Evolutionary conservation across 495 filamentous ascomycete species (phyloP).

Genomic region (Aspergillus sclerotiicarbonarius): DNA sequence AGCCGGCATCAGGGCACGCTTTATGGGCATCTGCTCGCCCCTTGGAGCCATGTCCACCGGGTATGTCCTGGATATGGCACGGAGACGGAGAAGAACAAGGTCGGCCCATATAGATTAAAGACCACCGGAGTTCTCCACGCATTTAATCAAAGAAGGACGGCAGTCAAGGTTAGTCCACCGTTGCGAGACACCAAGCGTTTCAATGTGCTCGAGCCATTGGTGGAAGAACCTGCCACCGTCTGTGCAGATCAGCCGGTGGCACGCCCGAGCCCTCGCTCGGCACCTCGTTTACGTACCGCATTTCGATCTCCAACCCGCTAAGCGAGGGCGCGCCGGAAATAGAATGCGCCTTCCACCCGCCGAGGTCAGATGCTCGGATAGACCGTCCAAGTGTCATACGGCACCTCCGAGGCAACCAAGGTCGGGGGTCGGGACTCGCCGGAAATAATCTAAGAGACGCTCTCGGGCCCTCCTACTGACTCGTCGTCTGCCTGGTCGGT

Average conservation of each 20-base stretch:
- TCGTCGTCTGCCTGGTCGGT: background rate
- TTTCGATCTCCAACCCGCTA: too few relatives aligned
- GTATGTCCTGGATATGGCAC: background rate
- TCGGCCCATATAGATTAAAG: background rate
- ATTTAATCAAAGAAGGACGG: slow-evolving; percentile 1
- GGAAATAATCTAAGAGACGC: background rate
- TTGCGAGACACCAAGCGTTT: background rate
- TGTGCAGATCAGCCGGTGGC: slow-evolving; percentile 2
- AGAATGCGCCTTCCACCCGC: too few relatives aligned
- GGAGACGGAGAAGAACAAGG: background rate
- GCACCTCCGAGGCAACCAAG: too few relatives aligned
- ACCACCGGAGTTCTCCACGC: background rate
- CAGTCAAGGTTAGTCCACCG: background rate
- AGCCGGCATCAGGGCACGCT: background rate
- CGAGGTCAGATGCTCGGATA: too few relatives aligned
- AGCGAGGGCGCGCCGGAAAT: too few relatives aligned
- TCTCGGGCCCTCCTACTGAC: background rate
- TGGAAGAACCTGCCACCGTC: slow-evolving; percentile 17
- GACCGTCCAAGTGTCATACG: too few relatives aligned
- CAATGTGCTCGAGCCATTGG: slow-evolving; percentile 13
- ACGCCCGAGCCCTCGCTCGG: background rate
- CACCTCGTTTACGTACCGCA: too few relatives aligned
- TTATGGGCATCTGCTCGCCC: background rate
- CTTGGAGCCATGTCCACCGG: background rate
- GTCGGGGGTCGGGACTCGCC: too few relatives aligned